These are phyloP conservation scores for Rubroboletus pulcherrimus DNA, from an alignment of 768 basidiomycete species.

Conservation along the genomic window DNA sequence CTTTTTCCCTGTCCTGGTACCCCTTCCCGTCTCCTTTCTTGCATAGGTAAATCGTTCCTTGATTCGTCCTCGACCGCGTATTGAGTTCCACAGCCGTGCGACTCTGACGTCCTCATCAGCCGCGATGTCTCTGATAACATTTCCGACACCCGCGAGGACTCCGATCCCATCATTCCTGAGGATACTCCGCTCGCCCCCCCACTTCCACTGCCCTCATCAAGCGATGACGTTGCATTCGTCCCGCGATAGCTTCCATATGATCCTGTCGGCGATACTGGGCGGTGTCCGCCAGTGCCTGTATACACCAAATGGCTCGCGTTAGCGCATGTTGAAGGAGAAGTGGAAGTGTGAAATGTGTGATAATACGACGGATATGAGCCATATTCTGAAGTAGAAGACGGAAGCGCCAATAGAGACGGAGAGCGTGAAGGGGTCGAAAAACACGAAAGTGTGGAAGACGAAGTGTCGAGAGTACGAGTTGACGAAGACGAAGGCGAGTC, in stretches of 20 bases:
- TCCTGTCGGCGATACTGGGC: conserved; percentile 19
- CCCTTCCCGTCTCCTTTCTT: background rate
- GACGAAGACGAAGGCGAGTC: background rate
- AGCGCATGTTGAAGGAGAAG: conserved; percentile 5
- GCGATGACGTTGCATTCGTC: conserved; percentile 19
- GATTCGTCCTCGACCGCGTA: background rate
- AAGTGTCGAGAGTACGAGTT: background rate
- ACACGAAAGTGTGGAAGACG: conserved; percentile 3
- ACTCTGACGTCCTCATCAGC: background rate
- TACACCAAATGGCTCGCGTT: background rate
- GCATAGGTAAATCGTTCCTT: background rate
- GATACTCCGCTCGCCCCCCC: conserved; percentile 15
- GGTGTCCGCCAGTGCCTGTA: conserved; percentile 17
- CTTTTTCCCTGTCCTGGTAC: background rate
- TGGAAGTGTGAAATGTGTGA: background rate
- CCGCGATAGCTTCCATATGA: conserved; percentile 24
- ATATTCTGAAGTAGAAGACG: background rate
- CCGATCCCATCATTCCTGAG: conserved; percentile 8
- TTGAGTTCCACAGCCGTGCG: background rate
- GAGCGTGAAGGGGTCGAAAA: background rate
- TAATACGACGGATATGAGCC: background rate
- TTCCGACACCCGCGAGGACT: conserved; percentile 11
- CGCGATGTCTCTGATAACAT: background rate
- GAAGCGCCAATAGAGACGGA: background rate
- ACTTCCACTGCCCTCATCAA: conserved; percentile 12